Base-by-base conservation (phyloP, 495 filamentous ascomycete genomes). In the Achaetomiella virescens region DNA sequence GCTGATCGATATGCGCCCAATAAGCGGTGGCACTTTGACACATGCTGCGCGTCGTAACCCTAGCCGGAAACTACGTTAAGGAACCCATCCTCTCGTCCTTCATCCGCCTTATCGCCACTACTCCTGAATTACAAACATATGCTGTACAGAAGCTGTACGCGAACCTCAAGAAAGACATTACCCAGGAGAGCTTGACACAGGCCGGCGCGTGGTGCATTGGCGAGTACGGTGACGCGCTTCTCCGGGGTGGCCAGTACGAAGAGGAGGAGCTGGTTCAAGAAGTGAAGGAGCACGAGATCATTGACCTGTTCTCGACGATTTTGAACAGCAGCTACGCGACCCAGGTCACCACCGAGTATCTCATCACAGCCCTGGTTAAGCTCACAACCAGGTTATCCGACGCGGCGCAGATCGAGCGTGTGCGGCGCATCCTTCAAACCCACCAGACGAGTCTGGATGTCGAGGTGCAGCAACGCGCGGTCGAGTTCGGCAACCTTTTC, bases 141-240 rank as follows among this genome's bases (percentile, higher is more conserved):
- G 92, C 90, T 12, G 92, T 88, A 4, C 93, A 96, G 67, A 97
- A 97, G 71, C 77, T 98, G 11, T 98, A 96, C 70, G 73, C 86
- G 6, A 84, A 85, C 37, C 71, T 98, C 54, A 96, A 92, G 75
- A 90, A 92, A 36, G 93, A 97, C 60, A 96, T 97, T 61, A 95
- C 91, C 11, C 95, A 97, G 66, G 95, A 98, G 68, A 92, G 90
- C 60, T 76, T 98, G 52, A 96, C 88, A 11, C 79, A 97, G 27
- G 90, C 93, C 21, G 95, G 88, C 29, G 85, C 93, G n/a, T 98
- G 93, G 93, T 91, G 91, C 12, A 97, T 98, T 71, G 93, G 93
- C 61, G 93, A 98, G 77, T 98, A 91, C 68, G 90, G 91, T 33
- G 93, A 97, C 68, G 82, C 87, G 4, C 76, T 98, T 14, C 79